Conservation (phyloP, 805 yeast genomes). For the Saturnispora sanitii region DNA sequence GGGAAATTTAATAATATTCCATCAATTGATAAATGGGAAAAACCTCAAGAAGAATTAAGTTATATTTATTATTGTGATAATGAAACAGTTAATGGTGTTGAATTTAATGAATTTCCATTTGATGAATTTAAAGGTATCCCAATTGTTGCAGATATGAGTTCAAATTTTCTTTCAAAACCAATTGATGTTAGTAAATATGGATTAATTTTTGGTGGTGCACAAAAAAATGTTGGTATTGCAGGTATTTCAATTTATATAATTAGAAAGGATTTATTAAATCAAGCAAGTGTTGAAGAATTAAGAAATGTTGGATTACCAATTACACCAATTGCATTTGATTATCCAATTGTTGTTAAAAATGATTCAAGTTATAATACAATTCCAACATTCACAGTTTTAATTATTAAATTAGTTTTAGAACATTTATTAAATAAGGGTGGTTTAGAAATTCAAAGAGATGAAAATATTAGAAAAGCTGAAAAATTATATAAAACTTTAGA, state of each 20-base stretch:
- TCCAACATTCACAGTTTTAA: constrained; percentile 85
- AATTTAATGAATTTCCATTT: constrained; percentile 45
- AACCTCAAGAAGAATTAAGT: constrained; percentile 58
- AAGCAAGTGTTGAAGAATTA: constrained; percentile 55
- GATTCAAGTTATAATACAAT: constrained; percentile 93
- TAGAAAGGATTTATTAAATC: constrained; percentile 66
- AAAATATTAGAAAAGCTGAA: constrained; percentile 53
- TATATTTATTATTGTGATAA: constrained; percentile 90
- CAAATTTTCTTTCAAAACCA: constrained; percentile 75
- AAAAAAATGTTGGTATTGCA: constrained; percentile 94
- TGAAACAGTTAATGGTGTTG: constrained; percentile 95
- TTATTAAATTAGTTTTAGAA: constrained; percentile 68
- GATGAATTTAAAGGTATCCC: constrained; percentile 60
- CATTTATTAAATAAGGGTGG: constrained; percentile 65
- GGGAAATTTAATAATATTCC: constrained; percentile 67
- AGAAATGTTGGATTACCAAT: constrained; percentile 56
- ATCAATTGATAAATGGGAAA: constrained; percentile 50
- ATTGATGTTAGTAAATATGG: constrained; percentile 82
- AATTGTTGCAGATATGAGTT: constrained; percentile 90
- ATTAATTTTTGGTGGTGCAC: constrained; percentile 94
- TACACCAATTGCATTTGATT: constrained; percentile 82
- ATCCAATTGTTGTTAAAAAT: constrained; percentile 75
- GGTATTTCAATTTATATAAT: constrained; percentile 89
- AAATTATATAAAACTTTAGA: constrained; percentile 59
- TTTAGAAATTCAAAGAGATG: constrained; percentile 44